These are phyloP conservation scores for Celoporthe dispersa DNA, from an alignment of 2,329 filamentous ascomycete genomes.

Conservation along the genomic window DNA sequence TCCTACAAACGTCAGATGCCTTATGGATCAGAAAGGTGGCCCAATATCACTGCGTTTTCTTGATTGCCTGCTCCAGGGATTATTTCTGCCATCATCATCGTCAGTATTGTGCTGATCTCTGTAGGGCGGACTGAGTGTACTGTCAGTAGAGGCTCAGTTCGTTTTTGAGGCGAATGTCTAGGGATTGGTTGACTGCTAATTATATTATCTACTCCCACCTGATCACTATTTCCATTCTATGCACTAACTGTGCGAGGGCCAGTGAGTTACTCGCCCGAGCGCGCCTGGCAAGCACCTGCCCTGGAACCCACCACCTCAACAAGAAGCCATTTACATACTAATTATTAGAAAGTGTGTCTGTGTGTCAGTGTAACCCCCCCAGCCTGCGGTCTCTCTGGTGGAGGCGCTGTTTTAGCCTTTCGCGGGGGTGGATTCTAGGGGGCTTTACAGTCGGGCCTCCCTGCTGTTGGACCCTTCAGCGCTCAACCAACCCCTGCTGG, in stretches of 20 bases:
- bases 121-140: neutral
- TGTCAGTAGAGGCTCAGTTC: neutral
- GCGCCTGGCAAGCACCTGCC: neutral
- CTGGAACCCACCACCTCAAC: neutral
- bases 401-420: conserved; percentile 12
- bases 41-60: neutral
- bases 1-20: neutral
- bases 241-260: neutral
- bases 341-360: neutral
- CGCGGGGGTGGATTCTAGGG: conserved; percentile 11
- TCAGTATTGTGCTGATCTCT: neutral
- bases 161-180: neutral
- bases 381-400: neutral
- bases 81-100: neutral
- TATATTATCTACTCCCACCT: neutral
- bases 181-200: too few relatives aligned
- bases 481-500: neutral
- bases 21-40: neutral
- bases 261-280: neutral
- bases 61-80: neutral
- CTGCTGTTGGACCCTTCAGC: neutral
- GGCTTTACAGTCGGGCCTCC: neutral
- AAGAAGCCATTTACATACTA: neutral
- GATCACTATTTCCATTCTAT: neutral
- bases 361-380: neutral